phyloP scores from a whole-genome alignment of 1,284 basidiomycete genomes.

The Trichosporon coremiiforme region DNA sequence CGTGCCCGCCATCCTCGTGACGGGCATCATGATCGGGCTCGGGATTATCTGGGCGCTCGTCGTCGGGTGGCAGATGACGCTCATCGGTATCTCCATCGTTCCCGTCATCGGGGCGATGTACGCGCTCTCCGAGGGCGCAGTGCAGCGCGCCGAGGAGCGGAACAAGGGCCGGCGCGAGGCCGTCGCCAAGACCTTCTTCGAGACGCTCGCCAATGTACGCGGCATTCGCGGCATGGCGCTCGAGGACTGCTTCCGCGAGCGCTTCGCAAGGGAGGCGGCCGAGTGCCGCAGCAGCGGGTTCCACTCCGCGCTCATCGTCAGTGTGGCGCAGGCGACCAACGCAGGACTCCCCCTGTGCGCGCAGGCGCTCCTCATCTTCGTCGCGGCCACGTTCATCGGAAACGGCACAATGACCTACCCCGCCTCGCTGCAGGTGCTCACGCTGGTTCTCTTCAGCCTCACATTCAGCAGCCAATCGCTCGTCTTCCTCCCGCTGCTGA shows the following conservation, averaged over 20 bases:
- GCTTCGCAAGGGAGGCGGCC: conserved; percentile 66
- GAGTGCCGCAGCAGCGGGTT: conserved; percentile 70
- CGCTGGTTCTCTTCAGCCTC: conserved; percentile 89
- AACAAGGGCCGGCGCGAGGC: conserved; percentile 85
- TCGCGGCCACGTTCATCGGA: conserved; percentile 79
- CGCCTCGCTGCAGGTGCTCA: conserved; percentile 84
- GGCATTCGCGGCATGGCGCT: conserved; percentile 90
- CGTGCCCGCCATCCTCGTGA: conserved; percentile 71
- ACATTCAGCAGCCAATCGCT: conserved; percentile 87
- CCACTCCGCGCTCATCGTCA: conserved; percentile 76
- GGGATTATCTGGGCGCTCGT: conserved; percentile 86
- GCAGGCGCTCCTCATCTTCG: conserved; percentile 83
- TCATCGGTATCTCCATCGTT: conserved; percentile 82
- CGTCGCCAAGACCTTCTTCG: conserved; percentile 82
- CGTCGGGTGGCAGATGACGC: conserved; percentile 87
- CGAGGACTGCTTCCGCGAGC: conserved; percentile 69
- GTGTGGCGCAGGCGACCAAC: conserved; percentile 77
- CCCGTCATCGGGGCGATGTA: conserved; percentile 79
- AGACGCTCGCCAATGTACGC: conserved; percentile 82
- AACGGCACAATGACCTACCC: conserved; percentile 80
- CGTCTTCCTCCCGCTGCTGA: conserved; percentile 78
- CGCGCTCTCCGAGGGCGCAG: conserved; percentile 61
- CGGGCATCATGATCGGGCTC: conserved; percentile 75
- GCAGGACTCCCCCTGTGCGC: conserved; percentile 82
- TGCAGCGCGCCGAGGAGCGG: conserved; percentile 65